Conservation (phyloP, 192 early-diverging fungal genomes). For the Coemansia nantahalensis region DNA sequence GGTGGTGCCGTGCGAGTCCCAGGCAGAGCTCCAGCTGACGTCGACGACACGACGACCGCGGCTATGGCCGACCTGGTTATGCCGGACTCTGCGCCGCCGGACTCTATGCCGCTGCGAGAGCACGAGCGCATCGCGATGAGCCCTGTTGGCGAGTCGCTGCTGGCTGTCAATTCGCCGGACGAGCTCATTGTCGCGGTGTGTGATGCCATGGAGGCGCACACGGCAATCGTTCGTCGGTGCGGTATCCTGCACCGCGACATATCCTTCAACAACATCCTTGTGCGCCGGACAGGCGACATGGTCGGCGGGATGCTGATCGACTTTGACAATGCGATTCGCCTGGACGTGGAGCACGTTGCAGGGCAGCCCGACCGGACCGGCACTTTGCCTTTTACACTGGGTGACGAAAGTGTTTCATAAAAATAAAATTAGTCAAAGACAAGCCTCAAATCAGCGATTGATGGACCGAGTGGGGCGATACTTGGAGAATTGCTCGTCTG, state of each 20-base stretch:
- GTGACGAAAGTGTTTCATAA: too few species aligned
- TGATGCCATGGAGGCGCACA: conserved; percentile 8
- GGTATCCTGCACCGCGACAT: conserved; percentile 19
- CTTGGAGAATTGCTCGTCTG: too few species aligned
- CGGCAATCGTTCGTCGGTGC: not conserved
- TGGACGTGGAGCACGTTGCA: not conserved
- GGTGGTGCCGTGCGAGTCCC: conserved; percentile 2
- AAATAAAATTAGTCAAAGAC: too few species aligned
- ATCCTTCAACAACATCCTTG: conserved; percentile 25
- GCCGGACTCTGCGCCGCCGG: too few species aligned
- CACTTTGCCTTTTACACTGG: conserved; percentile 22
- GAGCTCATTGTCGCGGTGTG: conserved; percentile 1
- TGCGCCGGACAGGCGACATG: not conserved
- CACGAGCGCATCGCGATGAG: conserved; percentile 5
- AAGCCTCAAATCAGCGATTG: too few species aligned
- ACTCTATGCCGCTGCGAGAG: not conserved
- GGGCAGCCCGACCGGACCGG: conserved; percentile 12
- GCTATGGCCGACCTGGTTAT: not conserved
- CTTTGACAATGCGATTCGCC: conserved; percentile 7
- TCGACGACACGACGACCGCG: not conserved
- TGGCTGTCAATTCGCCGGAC: not conserved
- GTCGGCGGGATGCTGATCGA: conserved; percentile 27
- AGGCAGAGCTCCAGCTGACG: too few species aligned
- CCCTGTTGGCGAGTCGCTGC: not conserved
- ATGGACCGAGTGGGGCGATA: too few species aligned